Conservation (phyloP, 768 basidiomycete species). For the Myochromella boudieri region DNA sequence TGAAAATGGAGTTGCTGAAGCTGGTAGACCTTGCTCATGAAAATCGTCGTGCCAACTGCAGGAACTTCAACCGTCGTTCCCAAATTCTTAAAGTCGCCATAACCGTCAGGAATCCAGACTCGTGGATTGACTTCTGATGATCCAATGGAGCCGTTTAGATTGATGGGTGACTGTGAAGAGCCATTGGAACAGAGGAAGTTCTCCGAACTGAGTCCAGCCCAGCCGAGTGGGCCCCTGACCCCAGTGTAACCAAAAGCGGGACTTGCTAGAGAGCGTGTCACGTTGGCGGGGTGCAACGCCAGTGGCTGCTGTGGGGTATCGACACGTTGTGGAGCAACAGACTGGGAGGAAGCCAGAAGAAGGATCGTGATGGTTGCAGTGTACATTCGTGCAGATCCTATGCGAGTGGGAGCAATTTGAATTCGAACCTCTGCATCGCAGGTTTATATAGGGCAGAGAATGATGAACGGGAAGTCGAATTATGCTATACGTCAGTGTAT, state of each 20-base stretch:
- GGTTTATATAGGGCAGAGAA: too few relatives aligned
- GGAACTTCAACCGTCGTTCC: constrained; percentile 8
- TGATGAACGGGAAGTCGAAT: too few relatives aligned
- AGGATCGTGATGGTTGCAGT: too few relatives aligned
- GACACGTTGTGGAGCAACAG: too few relatives aligned
- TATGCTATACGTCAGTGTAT: too few relatives aligned
- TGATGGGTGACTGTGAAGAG: constrained; percentile 7
- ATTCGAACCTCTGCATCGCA: too few relatives aligned
- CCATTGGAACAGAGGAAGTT: constrained; percentile 3
- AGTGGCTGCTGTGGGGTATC: neutral
- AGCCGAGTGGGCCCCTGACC: constrained; percentile 7
- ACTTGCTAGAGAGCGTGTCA: neutral
- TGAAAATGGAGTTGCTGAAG: constrained; percentile 11
- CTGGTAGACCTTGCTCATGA: constrained; percentile 1
- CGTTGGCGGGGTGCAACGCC: neutral
- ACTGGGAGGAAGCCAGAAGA: too few relatives aligned
- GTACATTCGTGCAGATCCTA: too few relatives aligned
- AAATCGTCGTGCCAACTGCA: constrained; percentile 1
- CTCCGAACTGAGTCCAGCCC: constrained; percentile 5
- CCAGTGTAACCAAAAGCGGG: constrained; percentile 9
- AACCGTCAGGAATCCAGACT: constrained; percentile 2
- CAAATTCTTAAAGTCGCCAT: constrained; percentile 1
- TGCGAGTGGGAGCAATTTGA: too few relatives aligned
- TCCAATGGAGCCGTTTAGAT: neutral
- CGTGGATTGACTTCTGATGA: neutral